A percentile compares a stretch with the other conserved stretches of the same genome.
Conservation (phyloP, 495 filamentous ascomycete genomes). For the Alectoria sarmentosa region DNA sequence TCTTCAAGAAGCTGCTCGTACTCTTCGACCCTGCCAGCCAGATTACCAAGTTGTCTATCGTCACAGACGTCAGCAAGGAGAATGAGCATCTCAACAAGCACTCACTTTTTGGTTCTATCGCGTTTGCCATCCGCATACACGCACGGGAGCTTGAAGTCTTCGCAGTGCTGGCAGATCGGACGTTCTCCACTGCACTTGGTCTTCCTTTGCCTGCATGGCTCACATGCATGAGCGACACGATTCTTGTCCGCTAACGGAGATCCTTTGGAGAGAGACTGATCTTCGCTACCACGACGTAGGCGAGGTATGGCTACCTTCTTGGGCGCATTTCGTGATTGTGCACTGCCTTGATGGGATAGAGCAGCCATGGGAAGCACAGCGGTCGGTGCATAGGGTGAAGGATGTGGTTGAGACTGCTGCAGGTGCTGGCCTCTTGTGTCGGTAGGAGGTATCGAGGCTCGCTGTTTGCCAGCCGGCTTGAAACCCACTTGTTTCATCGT, state of each 20-base stretch:
- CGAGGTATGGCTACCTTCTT: slow-evolving; percentile 49
- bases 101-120: slow-evolving; percentile 50
- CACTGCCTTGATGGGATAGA: neutral
- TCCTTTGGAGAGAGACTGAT: slow-evolving; percentile 23
- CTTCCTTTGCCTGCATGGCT: slow-evolving; percentile 64
- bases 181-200: slow-evolving; percentile 55
- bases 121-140: slow-evolving; percentile 51
- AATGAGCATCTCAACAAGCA: slow-evolving; percentile 8
- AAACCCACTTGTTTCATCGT: neutral
- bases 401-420: neutral
- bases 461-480: slow-evolving; percentile 5
- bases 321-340: neutral
- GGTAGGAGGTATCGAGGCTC: neutral
- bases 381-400: neutral
- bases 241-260: slow-evolving; percentile 19
- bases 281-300: slow-evolving; percentile 19
- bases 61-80: slow-evolving; percentile 19
- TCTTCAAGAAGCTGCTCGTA: slow-evolving; percentile 44
- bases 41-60: slow-evolving; percentile 35
- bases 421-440: neutral
- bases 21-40: slow-evolving; percentile 43
- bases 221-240: slow-evolving; percentile 53
- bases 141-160: slow-evolving; percentile 44
- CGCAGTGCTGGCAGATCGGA: slow-evolving; percentile 53
- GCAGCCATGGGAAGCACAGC: neutral